phyloP scores from a whole-genome alignment of 305 asterid species.

The Caryopteris hybrid region DNA sequence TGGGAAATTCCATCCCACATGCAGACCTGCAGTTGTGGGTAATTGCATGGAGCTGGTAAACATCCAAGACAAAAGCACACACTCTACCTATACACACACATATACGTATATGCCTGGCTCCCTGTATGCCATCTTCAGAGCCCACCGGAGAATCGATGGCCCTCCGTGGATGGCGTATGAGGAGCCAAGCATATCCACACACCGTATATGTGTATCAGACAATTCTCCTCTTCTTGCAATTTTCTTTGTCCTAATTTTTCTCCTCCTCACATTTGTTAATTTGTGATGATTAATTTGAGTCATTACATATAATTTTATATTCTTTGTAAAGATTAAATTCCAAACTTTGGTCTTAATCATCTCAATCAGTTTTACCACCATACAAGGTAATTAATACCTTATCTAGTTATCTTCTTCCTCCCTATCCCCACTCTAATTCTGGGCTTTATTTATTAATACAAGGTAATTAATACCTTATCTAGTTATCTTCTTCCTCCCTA shows the following conservation, averaged over 20 bases:
- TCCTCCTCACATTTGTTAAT: neutral
- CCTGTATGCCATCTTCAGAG: constrained; percentile 95
- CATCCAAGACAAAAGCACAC: too few relatives aligned
- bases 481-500: too few relatives aligned
- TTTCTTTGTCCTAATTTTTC: neutral
- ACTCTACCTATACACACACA: neutral
- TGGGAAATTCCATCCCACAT: neutral
- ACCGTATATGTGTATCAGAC: constrained; percentile 13
- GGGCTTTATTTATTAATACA: too few relatives aligned
- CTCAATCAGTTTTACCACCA: too few relatives aligned
- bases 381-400: too few relatives aligned
- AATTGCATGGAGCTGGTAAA: neutral
- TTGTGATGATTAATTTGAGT: neutral
- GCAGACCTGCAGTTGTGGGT: neutral
- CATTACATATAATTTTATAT: too few relatives aligned
- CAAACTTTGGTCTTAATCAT: too few relatives aligned
- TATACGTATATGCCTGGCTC: constrained; percentile 90
- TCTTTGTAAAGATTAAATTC: too few relatives aligned
- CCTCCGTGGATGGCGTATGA: constrained; percentile 85
- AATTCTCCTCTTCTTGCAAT: too few relatives aligned
- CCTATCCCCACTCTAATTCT: too few relatives aligned
- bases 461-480: too few relatives aligned
- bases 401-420: too few relatives aligned
- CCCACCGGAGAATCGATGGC: constrained; percentile 59
- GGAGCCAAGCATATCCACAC: constrained; percentile 83